phyloP scores from a whole-genome alignment of 116 monocot species.

The Iris pallida region DNA sequence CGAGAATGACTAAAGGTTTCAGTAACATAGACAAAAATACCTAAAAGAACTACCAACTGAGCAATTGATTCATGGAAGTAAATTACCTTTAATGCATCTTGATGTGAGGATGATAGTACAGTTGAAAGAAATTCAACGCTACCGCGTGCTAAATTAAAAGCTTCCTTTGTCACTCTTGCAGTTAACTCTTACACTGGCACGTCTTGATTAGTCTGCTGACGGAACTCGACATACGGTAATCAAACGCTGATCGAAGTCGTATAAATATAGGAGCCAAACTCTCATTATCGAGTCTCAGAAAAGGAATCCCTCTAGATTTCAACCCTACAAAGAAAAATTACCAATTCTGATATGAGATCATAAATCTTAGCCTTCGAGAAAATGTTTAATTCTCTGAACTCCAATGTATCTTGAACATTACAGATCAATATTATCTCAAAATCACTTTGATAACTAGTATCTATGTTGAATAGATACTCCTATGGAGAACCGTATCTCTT shows the following conservation, averaged over 20 bases:
- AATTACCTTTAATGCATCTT: constrained; percentile 59
- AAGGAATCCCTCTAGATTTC: constrained; percentile 74
- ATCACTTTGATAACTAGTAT: too few relatives aligned
- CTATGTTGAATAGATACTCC: too few relatives aligned
- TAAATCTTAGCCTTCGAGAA: not conserved
- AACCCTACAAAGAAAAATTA: constrained; percentile 72
- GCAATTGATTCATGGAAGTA: not conserved
- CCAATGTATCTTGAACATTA: too few relatives aligned
- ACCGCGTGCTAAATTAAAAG: constrained; percentile 71
- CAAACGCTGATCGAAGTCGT: constrained; percentile 49
- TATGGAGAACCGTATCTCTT: too few relatives aligned
- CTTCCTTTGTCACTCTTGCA: constrained; percentile 57
- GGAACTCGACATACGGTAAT: too few relatives aligned
- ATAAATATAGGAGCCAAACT: constrained; percentile 77
- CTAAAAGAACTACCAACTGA: too few relatives aligned
- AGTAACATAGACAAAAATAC: too few relatives aligned
- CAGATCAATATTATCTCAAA: too few relatives aligned
- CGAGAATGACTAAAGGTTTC: too few relatives aligned
- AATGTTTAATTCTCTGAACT: not conserved
- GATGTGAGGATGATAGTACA: constrained; percentile 72
- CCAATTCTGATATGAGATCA: too few relatives aligned
- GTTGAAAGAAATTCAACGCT: constrained; percentile 78
- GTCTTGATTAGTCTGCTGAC: constrained; percentile 24
- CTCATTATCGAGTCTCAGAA: constrained; percentile 72
- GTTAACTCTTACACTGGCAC: constrained; percentile 35